Base-by-base conservation (phyloP, 1,139 yeast species). In the Diutina siamensis region DNA sequence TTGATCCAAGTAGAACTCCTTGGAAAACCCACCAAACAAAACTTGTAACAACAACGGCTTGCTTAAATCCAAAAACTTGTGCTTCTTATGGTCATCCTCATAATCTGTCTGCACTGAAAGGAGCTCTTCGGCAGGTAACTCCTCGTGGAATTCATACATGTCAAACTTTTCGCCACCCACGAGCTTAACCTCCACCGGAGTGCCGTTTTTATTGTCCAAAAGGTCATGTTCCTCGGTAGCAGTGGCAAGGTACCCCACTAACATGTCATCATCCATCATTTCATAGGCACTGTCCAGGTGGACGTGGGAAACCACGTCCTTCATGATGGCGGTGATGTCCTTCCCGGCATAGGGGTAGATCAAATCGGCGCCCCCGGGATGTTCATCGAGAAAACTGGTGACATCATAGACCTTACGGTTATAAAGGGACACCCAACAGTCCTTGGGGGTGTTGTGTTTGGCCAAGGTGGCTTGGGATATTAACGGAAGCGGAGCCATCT, bases 1-100 rank as follows among this genome's bases (percentile, higher is more conserved):
- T 65, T 92, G 97, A 60, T 88, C 96, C 58, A 92, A 72, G 62
- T 92, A 92, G 58, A 92, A 92, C 45, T 85, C 94, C 61, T 86
- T 89, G 42, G 83, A 58, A 68, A 87, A 92, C 44, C 75, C 72
- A 40, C 88, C 79, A 50, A 74, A 71, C 50, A 86, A 64, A 46
- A 92, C 85, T 67, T 92, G 98, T 64, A 76, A 60, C 46, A 92
- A 67, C 55, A 92, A 69, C 1, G 98, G 95, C 61, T 78, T 80
- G 56, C 73, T 78, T 58, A 92, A 76, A 60, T 92, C 97, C 56
- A 92, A 71, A 61, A 92, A 92, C 61, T 84, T 74, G 71, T 92
- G 94, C 55, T 80, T 82, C 54, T 74, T 69, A 54, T 67, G 77
- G 65, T 92, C 98, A 44, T 67, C 74, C 3, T 61, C 61, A 53